Evolutionary conservation across 768 basidiomycete species (phyloP), one percentile per base, ranked within the genome.

Genomic region (Collybiopsis confluens): DNA sequence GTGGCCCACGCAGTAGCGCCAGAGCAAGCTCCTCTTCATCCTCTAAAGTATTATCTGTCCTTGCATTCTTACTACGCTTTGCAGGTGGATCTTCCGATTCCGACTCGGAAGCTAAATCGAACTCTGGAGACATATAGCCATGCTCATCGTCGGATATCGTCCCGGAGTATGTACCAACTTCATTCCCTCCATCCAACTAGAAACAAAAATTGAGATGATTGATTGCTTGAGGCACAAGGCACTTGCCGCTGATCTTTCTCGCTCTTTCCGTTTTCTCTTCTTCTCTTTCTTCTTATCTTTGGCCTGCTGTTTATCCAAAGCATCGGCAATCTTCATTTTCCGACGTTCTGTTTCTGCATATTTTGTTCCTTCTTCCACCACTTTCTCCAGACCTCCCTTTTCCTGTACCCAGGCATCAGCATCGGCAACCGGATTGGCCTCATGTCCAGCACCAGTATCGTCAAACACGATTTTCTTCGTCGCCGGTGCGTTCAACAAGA

Each of bases 221-320:
- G 21, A 11, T 26, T 24, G 49, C 18, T 42, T n/a, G 3, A 41
- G 23, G 26, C 46, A 46, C 24, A 30, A 48, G 45, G 61, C 30
- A 16, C 52, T 6, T 51, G 68, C 72, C 35, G 54, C 69, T 62
- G 66, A 53, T 43, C 68, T 75, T 52, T 91, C 88, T 35, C 80
- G 77, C 53, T 92, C 88, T 70, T 95, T 96, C 63, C 90, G 74
- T 71, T 94, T 96, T 58, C 90, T 73, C 75, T 96, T 97, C 78
- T 90, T 94, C 68, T 97, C 95, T 58, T 78, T 72, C 71, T 86
- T 89, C 79, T 93, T 95, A 64, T 88, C 91, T 66, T 79, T 88
- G 5, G 90, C 93, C 60, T 90, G 82, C 55, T 81, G 80, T 70
- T 89, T 88, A 71, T 99, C 96, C 42, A 71, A 53, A 43, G 83